Conservation (phyloP, 371 early-diverging fungal genomes). For the Mucor saturninus region DNA sequence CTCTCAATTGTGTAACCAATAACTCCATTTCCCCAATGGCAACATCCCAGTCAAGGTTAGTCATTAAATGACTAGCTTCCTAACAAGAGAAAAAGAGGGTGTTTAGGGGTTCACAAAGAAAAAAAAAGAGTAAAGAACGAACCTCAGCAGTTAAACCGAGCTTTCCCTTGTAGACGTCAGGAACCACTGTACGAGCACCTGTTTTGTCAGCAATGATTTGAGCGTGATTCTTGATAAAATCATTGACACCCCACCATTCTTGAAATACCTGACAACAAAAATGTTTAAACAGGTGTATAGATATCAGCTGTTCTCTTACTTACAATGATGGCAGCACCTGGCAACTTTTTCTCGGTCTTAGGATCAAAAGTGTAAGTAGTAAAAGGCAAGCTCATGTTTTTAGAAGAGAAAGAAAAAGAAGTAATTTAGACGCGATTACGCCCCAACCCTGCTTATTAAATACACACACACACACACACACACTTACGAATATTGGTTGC, state of each 20-base stretch:
- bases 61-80: slow-evolving; percentile 64
- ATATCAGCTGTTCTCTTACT: background rate
- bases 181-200: slow-evolving; percentile 49
- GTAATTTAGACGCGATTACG: background rate
- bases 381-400: background rate
- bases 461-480: no score
- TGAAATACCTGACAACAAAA: slow-evolving; percentile 34
- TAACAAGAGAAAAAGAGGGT: slow-evolving; percentile 5
- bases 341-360: slow-evolving; percentile 21
- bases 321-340: slow-evolving; percentile 43
- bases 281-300: background rate
- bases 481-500: no score
- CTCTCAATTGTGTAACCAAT: slow-evolving; percentile 35
- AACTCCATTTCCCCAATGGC: slow-evolving; percentile 47
- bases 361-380: slow-evolving; percentile 4
- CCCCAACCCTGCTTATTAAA: no score
- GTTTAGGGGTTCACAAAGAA: background rate
- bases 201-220: slow-evolving; percentile 56
- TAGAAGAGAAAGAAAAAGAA: background rate
- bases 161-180: slow-evolving; percentile 64
- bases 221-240: slow-evolving; percentile 54
- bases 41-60: slow-evolving; percentile 51
- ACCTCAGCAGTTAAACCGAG: slow-evolving; percentile 55
- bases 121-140: background rate
- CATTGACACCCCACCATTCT: slow-evolving; percentile 60